These are phyloP conservation scores for Manihot esculenta DNA, from an alignment of 441 rosid genomes.

Conservation along the genomic window DNA sequence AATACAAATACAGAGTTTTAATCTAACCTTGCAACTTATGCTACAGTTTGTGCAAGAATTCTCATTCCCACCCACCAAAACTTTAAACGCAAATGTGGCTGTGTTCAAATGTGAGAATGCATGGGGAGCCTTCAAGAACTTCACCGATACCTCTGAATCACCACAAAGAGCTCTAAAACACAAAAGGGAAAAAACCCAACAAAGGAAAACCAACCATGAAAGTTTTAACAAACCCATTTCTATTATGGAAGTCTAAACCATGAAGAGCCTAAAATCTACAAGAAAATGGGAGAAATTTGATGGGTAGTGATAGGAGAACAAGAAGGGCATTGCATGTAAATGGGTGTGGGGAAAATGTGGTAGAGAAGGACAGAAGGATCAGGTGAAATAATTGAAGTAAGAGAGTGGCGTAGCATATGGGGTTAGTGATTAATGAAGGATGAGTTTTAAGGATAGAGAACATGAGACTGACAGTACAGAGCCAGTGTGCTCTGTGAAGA, in stretches of 20 bases:
- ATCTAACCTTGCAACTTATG: constrained; percentile 63
- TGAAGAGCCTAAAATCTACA: constrained; percentile 24
- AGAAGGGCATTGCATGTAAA: constrained; percentile 20
- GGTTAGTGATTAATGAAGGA: constrained; percentile 28
- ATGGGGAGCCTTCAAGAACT: constrained; percentile 69
- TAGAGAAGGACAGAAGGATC: constrained; percentile 17
- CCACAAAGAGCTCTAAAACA: constrained; percentile 37
- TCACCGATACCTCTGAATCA: constrained; percentile 50
- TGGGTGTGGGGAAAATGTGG: constrained; percentile 13
- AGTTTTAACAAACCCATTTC: constrained; percentile 49
- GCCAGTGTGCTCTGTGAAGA: constrained; percentile 26
- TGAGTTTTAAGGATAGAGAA: constrained; percentile 31
- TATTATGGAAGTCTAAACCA: constrained; percentile 15
- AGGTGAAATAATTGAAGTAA: constrained; percentile 20
- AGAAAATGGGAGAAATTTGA: constrained; percentile 21
- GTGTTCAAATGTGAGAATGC: constrained; percentile 52
- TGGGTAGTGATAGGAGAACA: not conserved
- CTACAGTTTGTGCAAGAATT: constrained; percentile 51
- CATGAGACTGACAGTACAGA: constrained; percentile 43
- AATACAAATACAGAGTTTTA: not conserved
- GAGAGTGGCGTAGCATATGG: constrained; percentile 21
- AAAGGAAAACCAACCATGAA: constrained; percentile 43
- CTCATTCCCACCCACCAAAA: constrained; percentile 42
- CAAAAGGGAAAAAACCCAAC: constrained; percentile 37
- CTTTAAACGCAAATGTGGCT: constrained; percentile 69